Evolutionary conservation across 129 eudicot species (phyloP), one percentile per base, ranked within the genome.

Genomic region (Arctium lappa): DNA sequence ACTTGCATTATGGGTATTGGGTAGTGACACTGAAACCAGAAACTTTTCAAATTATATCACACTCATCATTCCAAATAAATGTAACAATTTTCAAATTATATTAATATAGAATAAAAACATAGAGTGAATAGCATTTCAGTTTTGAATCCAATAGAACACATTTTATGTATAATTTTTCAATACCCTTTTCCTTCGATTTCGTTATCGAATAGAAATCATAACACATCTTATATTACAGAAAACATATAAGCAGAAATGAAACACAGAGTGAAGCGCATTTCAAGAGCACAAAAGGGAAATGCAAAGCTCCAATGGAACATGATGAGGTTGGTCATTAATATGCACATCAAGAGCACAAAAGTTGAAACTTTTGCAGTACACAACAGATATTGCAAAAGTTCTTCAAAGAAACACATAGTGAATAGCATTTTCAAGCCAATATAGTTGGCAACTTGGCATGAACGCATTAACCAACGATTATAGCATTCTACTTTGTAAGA

Each of bases 11-110:
- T 76, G 53, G 37, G 68, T 29, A 60, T 60, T 18, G 8, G 27
- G 74, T 78, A 78, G 82, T 76, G 72, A 74, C 72, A 48, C 34
- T 34, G 78, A 76, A 46, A 34, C 78, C 46, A 48, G 60, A 77
- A 83, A 68, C 40, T 70, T 70, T 60, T 16, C 29, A n/a, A 60
- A 60, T 60, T 16, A 60, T 50, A 50, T 50, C 62, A 50, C 10
- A 7, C 18, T 50, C 62, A 50, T 12, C 18, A 50, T 50, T 50
- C 62, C 18, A 50, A 50, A 50, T 50, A 50, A 13, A 50, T 50
- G 62, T 5, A 50, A 50, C 60, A 50, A 50, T 50, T 50, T 50
- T 50, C 62, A 50, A 12, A 50, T 33, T 33, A 33, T 33, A 33
- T 33, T 33, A 33, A 33, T 33, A 33, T 2, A 33, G 36, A 33